Conservation (phyloP, 2,329 filamentous ascomycete species). For the Colletotrichum cuscutae region DNA sequence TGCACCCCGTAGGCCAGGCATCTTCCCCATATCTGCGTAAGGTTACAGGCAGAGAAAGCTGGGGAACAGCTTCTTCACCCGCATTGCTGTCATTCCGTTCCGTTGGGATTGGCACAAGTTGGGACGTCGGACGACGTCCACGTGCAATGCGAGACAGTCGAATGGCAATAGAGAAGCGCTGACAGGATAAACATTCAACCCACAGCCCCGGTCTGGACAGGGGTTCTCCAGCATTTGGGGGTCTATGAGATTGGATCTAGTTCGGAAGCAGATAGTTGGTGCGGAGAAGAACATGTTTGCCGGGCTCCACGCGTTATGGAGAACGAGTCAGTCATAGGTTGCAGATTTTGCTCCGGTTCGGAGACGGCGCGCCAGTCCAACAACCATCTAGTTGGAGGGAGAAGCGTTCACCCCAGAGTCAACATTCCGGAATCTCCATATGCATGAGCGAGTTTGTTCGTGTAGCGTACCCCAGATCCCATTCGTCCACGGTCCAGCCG, state of each 20-base stretch:
- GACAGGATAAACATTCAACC: constrained; percentile 33
- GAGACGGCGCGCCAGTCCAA: constrained; percentile 15
- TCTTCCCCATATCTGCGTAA: not conserved
- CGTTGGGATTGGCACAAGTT: constrained; percentile 16
- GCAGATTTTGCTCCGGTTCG: constrained; percentile 35
- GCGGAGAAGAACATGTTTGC: constrained; percentile 22
- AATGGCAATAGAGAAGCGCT: constrained; percentile 13
- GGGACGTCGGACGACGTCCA: constrained; percentile 5
- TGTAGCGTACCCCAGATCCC: constrained; percentile 27
- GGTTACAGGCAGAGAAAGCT: constrained; percentile 6
- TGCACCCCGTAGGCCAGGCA: constrained; percentile 8
- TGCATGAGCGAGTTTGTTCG: constrained; percentile 5
- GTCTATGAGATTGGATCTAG: constrained; percentile 22
- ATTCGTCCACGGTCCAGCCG: constrained; percentile 2
- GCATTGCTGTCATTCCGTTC: not conserved
- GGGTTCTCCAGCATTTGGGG: constrained; percentile 32
- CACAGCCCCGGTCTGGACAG: constrained; percentile 5
- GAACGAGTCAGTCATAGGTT: constrained; percentile 25
- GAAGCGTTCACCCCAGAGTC: constrained; percentile 34
- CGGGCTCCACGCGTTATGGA: constrained; percentile 27
- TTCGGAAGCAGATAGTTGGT: constrained; percentile 19
- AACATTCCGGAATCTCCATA: not conserved
- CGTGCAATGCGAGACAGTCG: constrained; percentile 22
- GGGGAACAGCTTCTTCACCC: constrained; percentile 13
- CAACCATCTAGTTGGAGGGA: constrained; percentile 11